These are phyloP conservation scores for Blumeria hordei DNA, from an alignment of 2,329 filamentous ascomycete species.

Conservation along the genomic window DNA sequence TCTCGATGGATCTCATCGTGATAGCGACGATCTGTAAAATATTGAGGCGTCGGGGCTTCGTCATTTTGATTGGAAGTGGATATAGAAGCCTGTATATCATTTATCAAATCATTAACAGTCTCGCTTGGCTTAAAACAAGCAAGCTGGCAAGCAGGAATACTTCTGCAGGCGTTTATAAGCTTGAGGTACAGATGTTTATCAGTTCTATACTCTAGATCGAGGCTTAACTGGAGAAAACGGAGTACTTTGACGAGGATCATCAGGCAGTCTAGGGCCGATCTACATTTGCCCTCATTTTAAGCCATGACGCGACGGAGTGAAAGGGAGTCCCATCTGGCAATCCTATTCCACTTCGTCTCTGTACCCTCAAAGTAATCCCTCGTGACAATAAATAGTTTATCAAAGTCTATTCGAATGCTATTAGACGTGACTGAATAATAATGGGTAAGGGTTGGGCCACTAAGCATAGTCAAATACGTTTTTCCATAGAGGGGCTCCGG, in stretches of 20 bases:
- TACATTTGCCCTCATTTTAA: background rate
- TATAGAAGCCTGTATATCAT: background rate
- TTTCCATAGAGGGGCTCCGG: background rate
- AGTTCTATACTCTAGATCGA: background rate
- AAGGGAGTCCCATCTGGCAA: background rate
- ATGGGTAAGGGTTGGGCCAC: background rate
- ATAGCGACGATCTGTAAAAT: background rate
- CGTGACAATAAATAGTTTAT: background rate
- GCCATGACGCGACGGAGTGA: background rate
- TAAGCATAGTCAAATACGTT: background rate
- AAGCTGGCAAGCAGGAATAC: background rate
- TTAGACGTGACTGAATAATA: background rate
- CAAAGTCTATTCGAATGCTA: background rate
- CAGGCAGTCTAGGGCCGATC: background rate
- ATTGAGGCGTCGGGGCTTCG: background rate
- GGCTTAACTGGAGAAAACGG: background rate
- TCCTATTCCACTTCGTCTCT: background rate
- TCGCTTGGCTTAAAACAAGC: background rate
- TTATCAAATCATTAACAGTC: background rate
- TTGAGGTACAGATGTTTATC: background rate
- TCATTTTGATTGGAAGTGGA: background rate
- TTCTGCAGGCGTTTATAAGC: background rate
- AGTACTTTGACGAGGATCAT: background rate
- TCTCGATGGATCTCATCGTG: background rate
- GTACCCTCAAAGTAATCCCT: background rate